Percentiles rank a stretch among this genome's conserved stretches.
phyloP scores from a whole-genome alignment of 257 asterid genomes.

The Solanum verrucosum region DNA sequence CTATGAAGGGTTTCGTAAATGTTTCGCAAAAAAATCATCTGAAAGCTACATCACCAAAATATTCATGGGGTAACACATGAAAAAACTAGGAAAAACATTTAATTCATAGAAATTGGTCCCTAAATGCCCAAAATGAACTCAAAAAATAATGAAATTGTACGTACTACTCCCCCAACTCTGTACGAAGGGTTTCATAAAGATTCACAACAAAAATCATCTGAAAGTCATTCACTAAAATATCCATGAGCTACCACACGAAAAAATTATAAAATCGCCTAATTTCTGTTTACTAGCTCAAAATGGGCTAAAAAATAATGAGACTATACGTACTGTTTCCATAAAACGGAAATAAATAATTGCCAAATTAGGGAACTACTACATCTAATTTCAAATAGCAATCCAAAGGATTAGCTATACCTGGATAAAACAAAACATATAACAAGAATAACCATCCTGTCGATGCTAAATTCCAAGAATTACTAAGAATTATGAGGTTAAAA shows the following conservation, averaged over 20 bases:
- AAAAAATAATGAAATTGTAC: no score
- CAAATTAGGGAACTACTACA: background rate
- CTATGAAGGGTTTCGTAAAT: background rate
- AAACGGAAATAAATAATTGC: background rate
- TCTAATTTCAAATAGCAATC: background rate
- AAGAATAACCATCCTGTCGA: background rate
- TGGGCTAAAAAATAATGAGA: no score
- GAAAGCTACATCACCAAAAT: background rate
- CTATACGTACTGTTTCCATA: no score
- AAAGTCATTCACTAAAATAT: background rate
- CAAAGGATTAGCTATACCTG: background rate
- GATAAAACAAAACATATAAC: background rate
- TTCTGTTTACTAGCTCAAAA: no score
- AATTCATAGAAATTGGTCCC: background rate
- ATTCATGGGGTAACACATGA: background rate
- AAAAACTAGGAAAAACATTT: background rate
- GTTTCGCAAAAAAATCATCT: no score
- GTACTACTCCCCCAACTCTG: background rate
- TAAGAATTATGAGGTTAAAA: background rate
- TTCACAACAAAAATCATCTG: background rate
- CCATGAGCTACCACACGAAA: background rate
- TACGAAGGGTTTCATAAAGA: background rate
- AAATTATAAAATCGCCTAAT: no score
- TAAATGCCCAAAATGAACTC: background rate
- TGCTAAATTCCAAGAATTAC: background rate